Base-by-base conservation (phyloP, 768 basidiomycete genomes). In the Rhodotorula sphaerocarpa region DNA sequence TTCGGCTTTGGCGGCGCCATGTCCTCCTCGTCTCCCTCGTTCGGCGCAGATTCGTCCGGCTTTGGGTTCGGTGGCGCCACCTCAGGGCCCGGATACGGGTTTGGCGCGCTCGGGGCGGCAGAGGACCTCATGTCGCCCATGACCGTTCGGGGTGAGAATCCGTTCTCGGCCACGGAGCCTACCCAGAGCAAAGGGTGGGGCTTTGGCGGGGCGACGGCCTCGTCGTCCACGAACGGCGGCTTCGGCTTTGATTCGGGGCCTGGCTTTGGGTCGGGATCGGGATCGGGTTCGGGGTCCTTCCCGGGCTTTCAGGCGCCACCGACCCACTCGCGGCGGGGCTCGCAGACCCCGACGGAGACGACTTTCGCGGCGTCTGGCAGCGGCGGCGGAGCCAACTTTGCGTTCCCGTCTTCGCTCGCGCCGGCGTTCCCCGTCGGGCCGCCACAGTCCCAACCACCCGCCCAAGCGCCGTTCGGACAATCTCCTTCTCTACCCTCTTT, bases 41-140 rank as follows among this genome's bases (percentile, higher is more conserved):
- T 16, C 27, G 51, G 48, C 50, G 14, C 9, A 30, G 33, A 41
- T 33, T 39, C 36, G 10, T 39, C 36, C 36, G 28, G 30, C 5
- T 53, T 34, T 45, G 27, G 36, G 18, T 36, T 30, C 27, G 25
- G 59, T 21, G 34, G 44, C 51, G 33, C 15, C 1, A 23, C 31
- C 9, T 31, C 25, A n/a, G n/a, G 42, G 47, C 36, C 16, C 42
- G 48, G 48, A 12, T 62, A 56, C 55, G 55, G 55, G 16, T 61
- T 23, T 6, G 23, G 14, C 28, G 57, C 48, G 14, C 42, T 58
- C 48, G 28, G 33, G 31, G 52, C 48, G 3, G 57, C 57, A 7
- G 46, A 48, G 12, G 63, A 64, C 23, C 48, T 62, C 41, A 59
- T 62, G 54, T 57, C 61, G 16, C 61, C 61, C 23, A 42, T 50